phyloP scores from a whole-genome alignment of 2,329 filamentous ascomycete species.

The Aspergillus viridinutans region DNA sequence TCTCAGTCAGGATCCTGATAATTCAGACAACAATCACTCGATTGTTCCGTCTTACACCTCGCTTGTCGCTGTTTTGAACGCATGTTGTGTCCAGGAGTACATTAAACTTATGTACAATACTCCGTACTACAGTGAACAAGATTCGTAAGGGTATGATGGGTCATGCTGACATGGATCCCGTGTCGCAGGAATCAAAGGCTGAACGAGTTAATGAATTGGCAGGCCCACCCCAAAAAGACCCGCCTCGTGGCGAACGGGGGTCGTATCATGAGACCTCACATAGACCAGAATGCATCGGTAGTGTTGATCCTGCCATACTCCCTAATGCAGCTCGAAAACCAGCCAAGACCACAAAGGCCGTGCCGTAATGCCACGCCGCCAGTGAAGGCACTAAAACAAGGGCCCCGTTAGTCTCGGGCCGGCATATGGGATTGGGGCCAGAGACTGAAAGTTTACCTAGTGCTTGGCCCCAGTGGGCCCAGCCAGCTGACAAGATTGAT shows the following conservation, averaged over 20 bases:
- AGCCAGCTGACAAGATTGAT: conserved; percentile 3
- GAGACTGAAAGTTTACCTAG: conserved; percentile 1
- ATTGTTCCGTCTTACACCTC: not conserved
- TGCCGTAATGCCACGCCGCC: not conserved
- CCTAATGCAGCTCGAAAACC: not conserved
- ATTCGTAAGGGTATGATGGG: not conserved
- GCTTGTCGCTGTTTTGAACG: too few species aligned
- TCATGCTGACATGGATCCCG: not conserved
- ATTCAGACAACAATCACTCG: not conserved
- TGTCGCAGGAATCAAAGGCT: not conserved
- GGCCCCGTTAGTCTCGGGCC: conserved; percentile 6
- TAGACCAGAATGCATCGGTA: not conserved
- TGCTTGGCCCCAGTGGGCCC: conserved; percentile 2
- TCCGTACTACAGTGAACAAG: not conserved
- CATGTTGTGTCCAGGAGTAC: too few species aligned
- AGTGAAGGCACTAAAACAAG: conserved; percentile 2
- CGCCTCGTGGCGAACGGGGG: not conserved
- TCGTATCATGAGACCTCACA: not conserved
- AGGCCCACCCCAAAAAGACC: not conserved
- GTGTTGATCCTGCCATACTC: not conserved
- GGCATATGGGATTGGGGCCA: conserved; percentile 7
- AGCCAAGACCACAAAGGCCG: not conserved
- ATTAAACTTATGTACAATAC: too few species aligned
- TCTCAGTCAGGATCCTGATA: not conserved
- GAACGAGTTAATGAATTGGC: not conserved